Base-by-base conservation (phyloP, 2,329 filamentous ascomycete genomes). In the Penicillium sp. region DNA sequence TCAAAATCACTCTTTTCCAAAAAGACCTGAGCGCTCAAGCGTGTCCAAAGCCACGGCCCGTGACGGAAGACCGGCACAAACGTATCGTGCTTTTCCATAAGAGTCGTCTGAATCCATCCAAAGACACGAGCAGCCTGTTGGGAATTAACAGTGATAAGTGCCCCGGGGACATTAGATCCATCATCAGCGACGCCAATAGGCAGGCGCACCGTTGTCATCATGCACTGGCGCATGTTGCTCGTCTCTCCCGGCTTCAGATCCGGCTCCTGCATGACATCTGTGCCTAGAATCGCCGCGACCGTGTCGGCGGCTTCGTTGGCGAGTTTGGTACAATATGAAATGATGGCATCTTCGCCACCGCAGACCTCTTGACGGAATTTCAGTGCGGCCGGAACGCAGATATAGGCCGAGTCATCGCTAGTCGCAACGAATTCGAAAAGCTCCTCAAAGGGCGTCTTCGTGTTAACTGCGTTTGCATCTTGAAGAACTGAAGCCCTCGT, bases 1-100 rank as follows among this genome's bases (percentile, higher is more conserved):
- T 89, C 86, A 72, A 95, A 97, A 76, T 97, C 93, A 13, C 83
- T 82, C 66, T 89, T 74, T 28, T 92, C 91, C n/a, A 97, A 78
- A 74, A 95, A 98, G 0, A 95, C 85, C 81, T 97, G 93, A 15
- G 86, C 91, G 73, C 90, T 93, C 53, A 96, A 72, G 53, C 94
- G 81, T 0, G 84, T 82, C 90, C 90, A 97, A 74, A 89, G 85
- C 57, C 82, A 82, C 0, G 84, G 84, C 0, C 78, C 82, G 67
- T 93, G 87, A 9, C 83, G 76, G 60, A 87, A 87, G 2, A 91
- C 72, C 0, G 88, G 83, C 56, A 95, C 78, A 70, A 92, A 94
- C 0, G 92, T 95, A 58, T 88, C 83, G 74, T 88, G 86, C n/a
- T 89, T 84, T 0, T 79, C 70, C 15, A 87, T 76, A 63, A 91